Evolutionary conservation across 2,329 filamentous ascomycete species (phyloP), one percentile per base, ranked within the genome.

Genomic region (Beauveria bassiana): DNA sequence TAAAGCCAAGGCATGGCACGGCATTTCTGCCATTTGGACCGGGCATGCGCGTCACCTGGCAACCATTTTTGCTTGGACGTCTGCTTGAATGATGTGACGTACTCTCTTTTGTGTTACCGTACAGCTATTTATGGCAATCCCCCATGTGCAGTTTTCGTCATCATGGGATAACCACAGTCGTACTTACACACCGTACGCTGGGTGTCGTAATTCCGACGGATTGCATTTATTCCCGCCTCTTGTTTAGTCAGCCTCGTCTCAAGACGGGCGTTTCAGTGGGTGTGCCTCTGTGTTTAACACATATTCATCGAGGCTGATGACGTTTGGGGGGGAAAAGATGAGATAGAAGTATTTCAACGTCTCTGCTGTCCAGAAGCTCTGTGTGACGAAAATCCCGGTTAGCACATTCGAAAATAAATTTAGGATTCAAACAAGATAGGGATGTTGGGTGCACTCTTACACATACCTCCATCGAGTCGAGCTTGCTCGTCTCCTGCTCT

Each of bases 331-430:
- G 38, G 77, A 78, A 68, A 87, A 88, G 9, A 86, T 77, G 61
- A 88, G 72, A 64, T 84, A 88, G 65, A 86, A 86, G 70, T 88
- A 88, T 71, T 88, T 88, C 57, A 88, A 72, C 65, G 85, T 87
- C 73, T 88, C 85, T 1, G 84, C 84, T 43, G 89, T 77, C 87
- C 88, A 91, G 71, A 90, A 91, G 64, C 86, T 89, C 77, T 68
- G 62, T 28, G 34, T 4, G 34, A 47, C 9, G n/a, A 28, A 53
- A 20, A 53, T 51, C 22, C 54, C 24, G 40, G 58, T 43, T 47
- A 52, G 54, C 34, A 10, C 5, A 18, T 14, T 22, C 7, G n/a
- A 31, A 22, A 22, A 22, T 22, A 22, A 10, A 54, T 28, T 12
- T 7, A 40, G 18, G 42, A 24, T n/a, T 14, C 20, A 2, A 24